Evolutionary conservation across 352 stramenopile genomes (phyloP), one percentile per base, ranked within the genome.

Genomic region (Globisporangium sylvaticum): DNA sequence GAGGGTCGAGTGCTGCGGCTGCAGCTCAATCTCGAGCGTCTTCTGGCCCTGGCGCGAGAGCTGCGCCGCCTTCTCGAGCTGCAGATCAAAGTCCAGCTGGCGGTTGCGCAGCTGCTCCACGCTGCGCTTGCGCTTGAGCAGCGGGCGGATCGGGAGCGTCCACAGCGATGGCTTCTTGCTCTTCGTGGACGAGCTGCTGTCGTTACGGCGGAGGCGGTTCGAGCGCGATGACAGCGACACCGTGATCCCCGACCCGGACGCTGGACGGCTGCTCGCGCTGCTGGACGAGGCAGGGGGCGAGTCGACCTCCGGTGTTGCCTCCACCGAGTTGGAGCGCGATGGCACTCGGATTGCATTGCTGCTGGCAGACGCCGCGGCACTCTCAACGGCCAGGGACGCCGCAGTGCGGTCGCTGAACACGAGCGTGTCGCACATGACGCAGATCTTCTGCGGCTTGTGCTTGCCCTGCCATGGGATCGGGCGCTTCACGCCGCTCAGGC

Each of bases 401-500:
- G 61, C 62, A 9, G 53, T 57, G 53, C 53, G 62, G 8, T 69
- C 66, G 34, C 52, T 67, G 34, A 87, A 74, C 10, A 80, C 75
- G 3, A 81, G 62, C n/a, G 71, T 63, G 1, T 88, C 79, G 59
- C 80, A 91, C 59, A 81, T 67, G 10, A 79, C 71, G 53, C 80
- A 91, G 20, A 91, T 62, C 66, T 87, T 88, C 65, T 91, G 83
- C 31, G 76, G 79, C 29, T 79, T 85, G 9, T 31, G 3, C 5
- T 77, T 64, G 18, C 73, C 73, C 44, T 76, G 81, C 24, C 60
- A 65, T 14, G 79, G 77, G 46, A 91, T 72, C 4, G 67, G 10
- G 3, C 60, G 76, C 15, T 79, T 76, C 54, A 62, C 72, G 18
- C 46, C 46, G 58, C 78, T 86, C 64, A 82, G 66, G 54, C 83